Percentiles rank a stretch among this genome's conserved stretches.
phyloP scores from a whole-genome alignment of 257 asterid species.

The Handroanthus guayacan region DNA sequence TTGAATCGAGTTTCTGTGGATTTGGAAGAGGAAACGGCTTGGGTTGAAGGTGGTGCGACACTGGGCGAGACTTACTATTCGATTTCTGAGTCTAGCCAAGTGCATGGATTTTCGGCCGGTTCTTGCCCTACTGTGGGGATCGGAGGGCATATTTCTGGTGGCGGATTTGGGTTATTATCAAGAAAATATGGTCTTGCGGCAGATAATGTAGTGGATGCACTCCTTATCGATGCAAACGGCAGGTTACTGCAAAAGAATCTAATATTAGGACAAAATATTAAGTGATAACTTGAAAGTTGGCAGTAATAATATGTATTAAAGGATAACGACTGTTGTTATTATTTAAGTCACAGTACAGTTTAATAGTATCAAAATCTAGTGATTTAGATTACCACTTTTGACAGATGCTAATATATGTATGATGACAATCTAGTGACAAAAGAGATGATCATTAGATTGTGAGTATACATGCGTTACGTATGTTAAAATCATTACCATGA shows the following conservation, averaged over 20 bases:
- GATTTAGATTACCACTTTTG: too few species aligned
- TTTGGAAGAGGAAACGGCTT: constrained; percentile 44
- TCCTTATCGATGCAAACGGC: constrained; percentile 61
- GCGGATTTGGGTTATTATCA: constrained; percentile 74
- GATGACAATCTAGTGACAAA: too few species aligned
- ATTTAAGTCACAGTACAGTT: too few species aligned
- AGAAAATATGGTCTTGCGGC: constrained; percentile 82
- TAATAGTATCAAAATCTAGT: too few species aligned
- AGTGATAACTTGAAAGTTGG: too few species aligned
- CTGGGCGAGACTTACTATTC: constrained; percentile 68
- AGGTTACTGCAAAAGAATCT: constrained; percentile 30
- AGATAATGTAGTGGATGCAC: constrained; percentile 73
- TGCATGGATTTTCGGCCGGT: constrained; percentile 67
- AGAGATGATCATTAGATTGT: too few species aligned
- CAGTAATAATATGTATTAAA: too few species aligned
- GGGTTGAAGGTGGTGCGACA: constrained; percentile 87
- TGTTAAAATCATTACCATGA: too few species aligned
- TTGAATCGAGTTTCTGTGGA: constrained; percentile 53
- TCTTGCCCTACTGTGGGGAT: constrained; percentile 87
- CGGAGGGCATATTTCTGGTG: constrained; percentile 77
- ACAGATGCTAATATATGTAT: too few species aligned
- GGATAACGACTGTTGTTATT: too few species aligned
- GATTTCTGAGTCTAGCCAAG: constrained; percentile 48
- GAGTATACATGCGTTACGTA: too few species aligned
- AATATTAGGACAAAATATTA: too few species aligned